These are phyloP conservation scores for Pseudozyma tsukubaensis DNA, from an alignment of 1,284 basidiomycete species.

Conservation along the genomic window DNA sequence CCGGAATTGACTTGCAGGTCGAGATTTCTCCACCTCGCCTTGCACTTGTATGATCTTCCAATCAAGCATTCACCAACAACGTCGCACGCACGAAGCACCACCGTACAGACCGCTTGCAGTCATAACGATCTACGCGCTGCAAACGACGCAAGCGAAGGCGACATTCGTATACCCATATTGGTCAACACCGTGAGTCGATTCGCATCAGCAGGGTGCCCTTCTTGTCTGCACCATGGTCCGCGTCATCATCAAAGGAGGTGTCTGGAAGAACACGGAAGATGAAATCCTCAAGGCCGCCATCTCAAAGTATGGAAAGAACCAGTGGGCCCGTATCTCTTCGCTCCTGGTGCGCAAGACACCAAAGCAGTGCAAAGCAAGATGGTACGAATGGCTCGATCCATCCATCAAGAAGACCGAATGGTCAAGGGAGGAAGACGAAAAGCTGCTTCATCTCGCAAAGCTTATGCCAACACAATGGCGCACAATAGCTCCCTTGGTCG, in stretches of 20 bases:
- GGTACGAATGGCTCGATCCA: slow-evolving; percentile 99
- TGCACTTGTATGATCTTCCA: neutral
- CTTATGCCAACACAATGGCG: slow-evolving; percentile 99
- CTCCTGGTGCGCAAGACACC: slow-evolving; percentile 97
- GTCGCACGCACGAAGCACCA: too few species aligned
- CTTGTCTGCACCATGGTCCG: slow-evolving; percentile 55
- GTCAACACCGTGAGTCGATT: neutral
- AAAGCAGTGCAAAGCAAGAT: slow-evolving; percentile 97
- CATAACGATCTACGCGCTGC: neutral
- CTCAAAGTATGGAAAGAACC: slow-evolving; percentile 68
- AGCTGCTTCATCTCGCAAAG: slow-evolving; percentile 95
- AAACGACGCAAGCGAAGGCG: neutral
- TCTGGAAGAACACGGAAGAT: slow-evolving; percentile 69
- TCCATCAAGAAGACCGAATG: slow-evolving; percentile 98
- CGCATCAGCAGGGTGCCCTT: neutral
- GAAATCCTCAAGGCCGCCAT: slow-evolving; percentile 69
- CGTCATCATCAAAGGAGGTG: slow-evolving; percentile 68
- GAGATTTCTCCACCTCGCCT: neutral
- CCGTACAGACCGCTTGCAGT: neutral
- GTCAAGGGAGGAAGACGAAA: slow-evolving; percentile 91
- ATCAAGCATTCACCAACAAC: neutral
- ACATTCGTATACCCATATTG: neutral
- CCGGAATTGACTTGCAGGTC: neutral
- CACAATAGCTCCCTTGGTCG: slow-evolving; percentile 98
- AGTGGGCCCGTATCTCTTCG: slow-evolving; percentile 96